A percentile compares a stretch with the other conserved stretches of the same genome.
phyloP scores from a whole-genome alignment of 73 alveolate genomes.

The Tetrahymena thermophila region DNA sequence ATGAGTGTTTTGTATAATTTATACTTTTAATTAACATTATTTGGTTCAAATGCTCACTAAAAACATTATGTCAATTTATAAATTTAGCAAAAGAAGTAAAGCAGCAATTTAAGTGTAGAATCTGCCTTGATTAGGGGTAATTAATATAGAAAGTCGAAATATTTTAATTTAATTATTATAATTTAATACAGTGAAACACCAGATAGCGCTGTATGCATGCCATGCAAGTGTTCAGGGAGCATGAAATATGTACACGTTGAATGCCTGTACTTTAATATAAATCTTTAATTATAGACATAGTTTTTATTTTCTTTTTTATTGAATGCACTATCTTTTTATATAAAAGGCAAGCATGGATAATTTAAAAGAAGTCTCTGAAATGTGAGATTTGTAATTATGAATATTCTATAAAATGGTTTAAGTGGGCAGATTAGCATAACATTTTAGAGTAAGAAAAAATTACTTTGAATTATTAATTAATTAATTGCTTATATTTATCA shows the following conservation, averaged over 20 bases:
- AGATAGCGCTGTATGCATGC: slow-evolving; percentile 48
- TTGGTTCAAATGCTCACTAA: not conserved
- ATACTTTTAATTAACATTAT: no score
- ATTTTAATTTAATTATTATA: not conserved
- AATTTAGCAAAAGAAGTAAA: not conserved
- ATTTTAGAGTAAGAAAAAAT: not conserved
- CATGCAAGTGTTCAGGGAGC: slow-evolving; percentile 63
- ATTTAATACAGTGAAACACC: not conserved
- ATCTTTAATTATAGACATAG: not conserved
- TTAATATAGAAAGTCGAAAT: not conserved
- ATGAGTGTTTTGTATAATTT: not conserved
- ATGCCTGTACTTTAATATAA: slow-evolving; percentile 4
- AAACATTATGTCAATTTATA: not conserved
- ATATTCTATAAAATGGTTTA: not conserved
- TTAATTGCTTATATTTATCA: not conserved
- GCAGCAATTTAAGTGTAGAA: not conserved
- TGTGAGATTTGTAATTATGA: not conserved
- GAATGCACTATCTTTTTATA: not conserved
- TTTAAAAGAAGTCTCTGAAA: not conserved
- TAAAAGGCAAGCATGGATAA: not conserved
- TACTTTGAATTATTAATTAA: not conserved
- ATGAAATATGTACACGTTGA: slow-evolving; percentile 56
- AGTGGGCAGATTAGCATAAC: not conserved
- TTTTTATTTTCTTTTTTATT: not conserved
- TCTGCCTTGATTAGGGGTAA: not conserved